Conservation (phyloP, 2,329 filamentous ascomycete species). For the Exophiala phaeomuriformis region DNA sequence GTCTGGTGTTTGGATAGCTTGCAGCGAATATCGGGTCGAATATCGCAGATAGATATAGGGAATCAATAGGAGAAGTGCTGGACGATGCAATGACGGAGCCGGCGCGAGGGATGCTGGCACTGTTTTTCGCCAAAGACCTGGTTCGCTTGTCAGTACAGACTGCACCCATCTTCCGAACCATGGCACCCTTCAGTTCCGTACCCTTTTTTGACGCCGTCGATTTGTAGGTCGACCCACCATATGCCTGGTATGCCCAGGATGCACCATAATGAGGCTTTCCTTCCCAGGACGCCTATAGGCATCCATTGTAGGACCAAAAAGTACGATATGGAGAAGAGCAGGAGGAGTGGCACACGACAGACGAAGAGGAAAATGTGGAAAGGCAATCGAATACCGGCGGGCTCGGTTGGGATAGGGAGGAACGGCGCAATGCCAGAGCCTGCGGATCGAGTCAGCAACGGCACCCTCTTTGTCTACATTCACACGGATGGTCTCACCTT, state of each 20-base stretch:
- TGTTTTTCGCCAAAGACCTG: conserved; percentile 63
- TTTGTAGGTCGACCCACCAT: conserved; percentile 98
- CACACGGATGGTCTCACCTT: conserved; percentile 50
- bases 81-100: conserved; percentile 81
- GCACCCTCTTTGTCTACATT: not conserved
- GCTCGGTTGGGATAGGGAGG: conserved; percentile 66
- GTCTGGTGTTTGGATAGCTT: conserved; percentile 66
- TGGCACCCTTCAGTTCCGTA: conserved; percentile 35
- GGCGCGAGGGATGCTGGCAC: conserved; percentile 66
- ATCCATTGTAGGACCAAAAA: conserved; percentile 78
- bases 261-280: conserved; percentile 81
- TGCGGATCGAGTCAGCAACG: conserved; percentile 36
- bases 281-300: conserved; percentile 59
- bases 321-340: conserved; percentile 61
- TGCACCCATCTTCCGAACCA: not conserved
- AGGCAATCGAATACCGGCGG: conserved; percentile 56
- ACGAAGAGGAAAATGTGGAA: conserved; percentile 67
- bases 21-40: conserved; percentile 93
- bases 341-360: conserved; percentile 70
- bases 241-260: conserved; percentile 84
- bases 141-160: conserved; percentile 12
- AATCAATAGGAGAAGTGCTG: conserved; percentile 87
- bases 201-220: conserved; percentile 92
- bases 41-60: conserved; percentile 86
- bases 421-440: conserved; percentile 96